Evolutionary conservation across 2,329 filamentous ascomycete species (phyloP), one percentile per base, ranked within the genome.

Genomic region (Ceratocystis papillata): DNA sequence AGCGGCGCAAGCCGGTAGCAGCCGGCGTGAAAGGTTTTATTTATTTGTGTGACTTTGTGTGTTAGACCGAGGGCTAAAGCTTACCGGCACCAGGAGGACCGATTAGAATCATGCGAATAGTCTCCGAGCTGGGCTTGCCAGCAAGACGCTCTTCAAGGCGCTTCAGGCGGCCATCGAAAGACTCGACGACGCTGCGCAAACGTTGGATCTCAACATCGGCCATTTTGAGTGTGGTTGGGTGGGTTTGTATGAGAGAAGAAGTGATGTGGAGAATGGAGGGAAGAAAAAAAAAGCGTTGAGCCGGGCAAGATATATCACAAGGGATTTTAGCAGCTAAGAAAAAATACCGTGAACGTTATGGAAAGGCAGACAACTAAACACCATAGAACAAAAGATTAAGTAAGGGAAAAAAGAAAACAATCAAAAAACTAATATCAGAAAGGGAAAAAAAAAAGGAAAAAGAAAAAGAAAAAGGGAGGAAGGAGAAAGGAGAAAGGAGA

Each of bases 21-120:
- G 28, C 28, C 28, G 8, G 55, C 37, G 37, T 37, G 12, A 59
- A 59, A 37, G 55, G 25, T 59, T 33, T 59, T 59, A 41, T 41
- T 41, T 12, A 41, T 41, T 15, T 41, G 37, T 41, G 37, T 41
- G 37, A 41, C 37, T 41, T 41, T 41, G 37, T 41, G 22, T 57
- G 53, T 17, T 17, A 30, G 28, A 17, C 15, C 25, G 8, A 33
- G 53, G 55, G 28, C 6, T 59, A 20, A 67, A 65, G 65, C 88
- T 73, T 84, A 97, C 94, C 94, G 77, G 94, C 94, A 77, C 94
- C 94, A 67, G 94, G 94, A 75, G 94, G 94, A 46, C 94, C 94
- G 80, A 99, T 97, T 74, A 99, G 81, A 73, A 99, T 91, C 89
- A 99, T 96, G 79, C 94, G 88, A 78, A 99, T 84, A 74, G 88